Conservation (phyloP, 108 stramenopile genomes). For the Cyclotella baltica region DNA sequence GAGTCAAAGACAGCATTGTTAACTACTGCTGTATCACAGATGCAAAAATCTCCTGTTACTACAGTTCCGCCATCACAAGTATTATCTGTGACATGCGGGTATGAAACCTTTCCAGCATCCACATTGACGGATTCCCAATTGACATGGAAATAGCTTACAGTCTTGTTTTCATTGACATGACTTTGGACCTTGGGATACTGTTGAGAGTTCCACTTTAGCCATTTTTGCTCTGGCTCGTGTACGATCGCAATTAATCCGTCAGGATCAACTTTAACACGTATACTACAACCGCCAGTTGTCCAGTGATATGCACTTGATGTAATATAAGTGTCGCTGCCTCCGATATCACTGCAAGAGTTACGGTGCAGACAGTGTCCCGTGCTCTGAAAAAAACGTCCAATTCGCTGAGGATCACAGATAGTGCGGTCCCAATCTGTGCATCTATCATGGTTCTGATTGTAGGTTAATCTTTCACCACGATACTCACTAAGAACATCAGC, state of each 20-base stretch:
- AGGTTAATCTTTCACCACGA: conserved; percentile 35
- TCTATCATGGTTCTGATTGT: conserved; percentile 15
- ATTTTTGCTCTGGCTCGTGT: conserved; percentile 45
- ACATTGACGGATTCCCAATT: conserved; percentile 27
- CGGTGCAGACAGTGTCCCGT: conserved; percentile 29
- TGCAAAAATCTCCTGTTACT: conserved; percentile 32
- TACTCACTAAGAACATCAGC: conserved; percentile 32
- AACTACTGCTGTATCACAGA: conserved; percentile 40
- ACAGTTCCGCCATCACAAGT: conserved; percentile 32
- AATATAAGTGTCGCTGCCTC: neutral
- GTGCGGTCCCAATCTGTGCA: conserved; percentile 25
- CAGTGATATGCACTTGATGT: conserved; percentile 42
- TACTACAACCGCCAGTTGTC: conserved; percentile 51
- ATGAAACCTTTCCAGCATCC: conserved; percentile 16
- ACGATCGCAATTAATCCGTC: conserved; percentile 63
- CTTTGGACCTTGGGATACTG: conserved; percentile 9
- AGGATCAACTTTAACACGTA: conserved; percentile 57
- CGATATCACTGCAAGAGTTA: conserved; percentile 22
- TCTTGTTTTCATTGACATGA: conserved; percentile 35
- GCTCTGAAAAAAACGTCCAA: conserved; percentile 3
- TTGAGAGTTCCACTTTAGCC: neutral
- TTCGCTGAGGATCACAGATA: conserved; percentile 22
- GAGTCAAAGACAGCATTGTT: conserved; percentile 30
- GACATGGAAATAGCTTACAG: conserved; percentile 37
- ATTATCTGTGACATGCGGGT: conserved; percentile 33